These are phyloP conservation scores for Boletellus deceptivus DNA, from an alignment of 1,284 basidiomycete species.

Conservation along the genomic window DNA sequence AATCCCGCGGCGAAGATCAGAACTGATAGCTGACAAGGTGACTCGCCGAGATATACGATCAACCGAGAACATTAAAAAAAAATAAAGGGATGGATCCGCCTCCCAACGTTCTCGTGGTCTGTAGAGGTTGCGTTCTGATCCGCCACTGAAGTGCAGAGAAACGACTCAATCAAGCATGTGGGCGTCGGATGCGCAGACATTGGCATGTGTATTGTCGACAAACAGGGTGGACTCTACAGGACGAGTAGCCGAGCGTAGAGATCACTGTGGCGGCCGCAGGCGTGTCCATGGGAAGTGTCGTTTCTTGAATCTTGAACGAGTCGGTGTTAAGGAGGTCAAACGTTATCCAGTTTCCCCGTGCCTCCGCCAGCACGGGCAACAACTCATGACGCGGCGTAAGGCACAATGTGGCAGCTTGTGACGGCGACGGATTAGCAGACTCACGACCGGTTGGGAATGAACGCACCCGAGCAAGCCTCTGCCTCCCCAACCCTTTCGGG, in stretches of 20 bases:
- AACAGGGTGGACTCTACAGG: constrained; percentile 30
- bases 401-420: constrained; percentile 72
- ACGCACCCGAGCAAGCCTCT: constrained; percentile 79
- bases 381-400: constrained; percentile 34
- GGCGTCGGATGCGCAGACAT: constrained; percentile 46
- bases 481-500: constrained; percentile 69
- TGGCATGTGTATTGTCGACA: constrained; percentile 50
- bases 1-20: constrained; percentile 47
- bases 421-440: constrained; percentile 1
- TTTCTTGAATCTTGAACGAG: too few species aligned
- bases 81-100: constrained; percentile 11
- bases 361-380: not conserved
- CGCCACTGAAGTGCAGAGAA: constrained; percentile 43
- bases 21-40: constrained; percentile 38
- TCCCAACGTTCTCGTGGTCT: constrained; percentile 48
- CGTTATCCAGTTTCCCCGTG: too few species aligned
- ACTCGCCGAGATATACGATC: constrained; percentile 57
- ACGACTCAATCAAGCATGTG: constrained; percentile 40
- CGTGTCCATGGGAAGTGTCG: too few species aligned
- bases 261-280: too few species aligned
- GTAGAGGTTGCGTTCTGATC: constrained; percentile 58
- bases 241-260: constrained; percentile 46
- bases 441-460: not conserved
- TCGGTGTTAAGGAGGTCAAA: too few species aligned
- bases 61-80: constrained; percentile 33